Conservation (phyloP, 352 stramenopile species). For the Phytophthora ohioensis region DNA sequence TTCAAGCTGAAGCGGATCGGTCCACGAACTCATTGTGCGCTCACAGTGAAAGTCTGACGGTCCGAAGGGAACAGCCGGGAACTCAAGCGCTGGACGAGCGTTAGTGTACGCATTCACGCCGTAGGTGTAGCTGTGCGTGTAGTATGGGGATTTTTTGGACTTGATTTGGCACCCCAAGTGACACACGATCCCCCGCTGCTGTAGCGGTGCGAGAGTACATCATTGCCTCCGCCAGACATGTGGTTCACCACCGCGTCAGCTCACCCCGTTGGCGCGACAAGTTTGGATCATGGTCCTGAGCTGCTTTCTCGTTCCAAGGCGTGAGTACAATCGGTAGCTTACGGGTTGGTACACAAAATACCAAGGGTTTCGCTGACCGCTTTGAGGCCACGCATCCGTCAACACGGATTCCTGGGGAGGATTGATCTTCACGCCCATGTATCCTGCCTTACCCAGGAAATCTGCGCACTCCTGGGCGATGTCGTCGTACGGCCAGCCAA, state of each 20-base stretch:
- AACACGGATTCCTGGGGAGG: conserved; percentile 68
- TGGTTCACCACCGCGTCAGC: conserved; percentile 71
- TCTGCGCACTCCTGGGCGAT: conserved; percentile 69
- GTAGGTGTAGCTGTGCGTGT: conserved; percentile 57
- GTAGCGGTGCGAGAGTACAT: conserved; percentile 49
- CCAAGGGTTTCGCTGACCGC: conserved; percentile 67
- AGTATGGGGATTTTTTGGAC: conserved; percentile 53
- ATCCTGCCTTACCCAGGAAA: conserved; percentile 70
- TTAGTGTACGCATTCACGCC: conserved; percentile 55
- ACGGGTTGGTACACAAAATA: conserved; percentile 77
- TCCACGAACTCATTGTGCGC: conserved; percentile 49
- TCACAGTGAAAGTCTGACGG: conserved; percentile 76
- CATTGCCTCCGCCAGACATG: conserved; percentile 60
- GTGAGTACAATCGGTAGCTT: conserved; percentile 67
- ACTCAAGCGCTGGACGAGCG: conserved; percentile 57
- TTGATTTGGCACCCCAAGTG: conserved; percentile 51
- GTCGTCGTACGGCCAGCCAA: conserved; percentile 72
- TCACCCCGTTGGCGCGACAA: conserved; percentile 65
- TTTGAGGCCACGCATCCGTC: conserved; percentile 49
- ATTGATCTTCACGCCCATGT: conserved; percentile 79
- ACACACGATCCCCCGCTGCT: conserved; percentile 33
- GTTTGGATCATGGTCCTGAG: conserved; percentile 73
- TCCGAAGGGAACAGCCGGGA: conserved; percentile 62
- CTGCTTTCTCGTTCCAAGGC: conserved; percentile 59
- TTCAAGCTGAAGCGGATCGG: conserved; percentile 47